Conservation (phyloP, 2,329 filamentous ascomycete genomes). For the Cadophora sp. region DNA sequence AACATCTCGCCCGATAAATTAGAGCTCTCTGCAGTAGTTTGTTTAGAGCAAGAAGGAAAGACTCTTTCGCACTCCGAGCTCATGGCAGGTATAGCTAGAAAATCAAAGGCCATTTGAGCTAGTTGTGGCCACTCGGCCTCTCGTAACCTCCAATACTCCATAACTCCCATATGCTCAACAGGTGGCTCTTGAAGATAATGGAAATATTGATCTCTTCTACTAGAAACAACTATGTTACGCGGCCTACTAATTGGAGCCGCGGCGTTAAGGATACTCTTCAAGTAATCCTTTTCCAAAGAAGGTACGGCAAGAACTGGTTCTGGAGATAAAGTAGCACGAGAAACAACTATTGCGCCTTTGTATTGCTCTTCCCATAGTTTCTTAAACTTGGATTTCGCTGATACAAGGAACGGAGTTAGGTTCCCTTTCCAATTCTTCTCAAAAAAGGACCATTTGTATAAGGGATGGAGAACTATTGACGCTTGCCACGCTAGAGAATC, state of each 20-base stretch:
- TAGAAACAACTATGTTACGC: background rate
- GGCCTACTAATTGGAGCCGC: background rate
- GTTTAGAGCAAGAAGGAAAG: background rate
- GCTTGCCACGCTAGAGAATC: too few relatives aligned
- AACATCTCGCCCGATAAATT: background rate
- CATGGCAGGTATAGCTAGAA: background rate
- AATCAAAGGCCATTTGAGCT: background rate
- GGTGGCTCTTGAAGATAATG: background rate
- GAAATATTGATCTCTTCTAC: background rate
- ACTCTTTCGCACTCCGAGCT: background rate
- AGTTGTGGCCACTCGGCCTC: background rate
- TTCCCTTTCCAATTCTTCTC: background rate
- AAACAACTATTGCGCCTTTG: background rate
- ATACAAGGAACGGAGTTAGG: background rate
- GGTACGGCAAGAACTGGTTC: background rate
- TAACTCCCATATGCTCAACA: background rate
- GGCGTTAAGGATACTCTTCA: background rate
- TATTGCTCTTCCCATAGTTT: background rate
- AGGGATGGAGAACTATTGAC: too few relatives aligned
- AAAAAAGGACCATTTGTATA: background rate
- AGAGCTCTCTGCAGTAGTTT: background rate
- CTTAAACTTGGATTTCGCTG: background rate
- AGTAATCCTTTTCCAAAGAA: background rate
- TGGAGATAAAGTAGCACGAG: background rate
- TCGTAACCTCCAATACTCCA: background rate